These are phyloP conservation scores for Hyaloscypha hepaticicola DNA, from an alignment of 495 filamentous ascomycete genomes.

Conservation along the genomic window DNA sequence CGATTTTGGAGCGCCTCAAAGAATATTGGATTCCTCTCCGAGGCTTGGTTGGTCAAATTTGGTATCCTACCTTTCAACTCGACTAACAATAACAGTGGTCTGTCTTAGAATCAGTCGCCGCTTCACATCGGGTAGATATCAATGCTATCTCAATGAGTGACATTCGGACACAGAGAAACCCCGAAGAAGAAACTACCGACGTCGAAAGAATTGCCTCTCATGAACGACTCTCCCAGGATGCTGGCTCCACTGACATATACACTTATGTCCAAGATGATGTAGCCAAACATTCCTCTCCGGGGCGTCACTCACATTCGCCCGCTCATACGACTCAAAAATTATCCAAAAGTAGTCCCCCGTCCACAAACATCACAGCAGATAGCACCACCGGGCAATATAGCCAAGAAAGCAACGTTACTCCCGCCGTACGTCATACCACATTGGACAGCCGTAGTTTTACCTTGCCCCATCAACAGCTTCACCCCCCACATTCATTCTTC, in stretches of 20 bases:
- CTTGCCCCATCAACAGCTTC: conserved; percentile 1
- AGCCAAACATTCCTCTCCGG: not conserved
- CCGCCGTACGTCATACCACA: not conserved
- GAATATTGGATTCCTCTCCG: conserved; percentile 18
- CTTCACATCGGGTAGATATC: conserved; percentile 1
- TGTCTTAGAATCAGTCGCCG: not conserved
- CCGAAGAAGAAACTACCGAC: conserved; percentile 2
- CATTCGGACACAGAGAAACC: not conserved
- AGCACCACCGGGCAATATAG: not conserved
- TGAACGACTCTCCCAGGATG: not conserved
- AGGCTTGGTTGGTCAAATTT: conserved; percentile 12
- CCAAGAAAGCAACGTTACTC: not conserved
- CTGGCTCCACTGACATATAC: not conserved
- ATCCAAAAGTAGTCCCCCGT: not conserved
- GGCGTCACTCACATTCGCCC: conserved; percentile 1
- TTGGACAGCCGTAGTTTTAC: not conserved
- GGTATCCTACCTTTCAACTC: not conserved
- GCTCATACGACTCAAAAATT: not conserved
- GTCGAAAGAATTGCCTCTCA: conserved; percentile 3
- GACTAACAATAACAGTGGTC: conserved; percentile 9
- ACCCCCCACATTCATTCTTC: not conserved
- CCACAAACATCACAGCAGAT: not conserved
- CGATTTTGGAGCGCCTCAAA: conserved; percentile 18
- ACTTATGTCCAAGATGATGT: conserved; percentile 6
- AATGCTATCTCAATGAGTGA: not conserved